Conservation (phyloP, 2,329 filamentous ascomycete genomes). For the Periconia sp. region DNA sequence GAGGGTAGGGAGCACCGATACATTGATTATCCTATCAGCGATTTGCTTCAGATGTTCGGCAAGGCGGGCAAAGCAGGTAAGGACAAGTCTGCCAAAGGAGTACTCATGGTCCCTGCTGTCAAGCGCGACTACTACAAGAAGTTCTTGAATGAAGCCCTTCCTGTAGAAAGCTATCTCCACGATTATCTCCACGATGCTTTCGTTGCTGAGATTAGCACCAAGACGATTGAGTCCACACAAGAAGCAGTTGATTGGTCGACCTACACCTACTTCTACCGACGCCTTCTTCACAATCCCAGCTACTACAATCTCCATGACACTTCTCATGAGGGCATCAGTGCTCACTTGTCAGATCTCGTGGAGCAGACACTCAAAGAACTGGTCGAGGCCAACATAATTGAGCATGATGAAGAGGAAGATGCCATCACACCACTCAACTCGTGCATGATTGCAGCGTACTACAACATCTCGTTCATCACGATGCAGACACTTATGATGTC, state of each 20-base stretch:
- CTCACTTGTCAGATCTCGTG: slow-evolving; percentile 90
- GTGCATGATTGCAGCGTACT: slow-evolving; percentile 97
- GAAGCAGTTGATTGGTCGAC: slow-evolving; percentile 98
- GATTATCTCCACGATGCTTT: slow-evolving; percentile 93
- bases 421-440: slow-evolving; percentile 87
- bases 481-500: slow-evolving; percentile 99
- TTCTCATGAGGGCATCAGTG: slow-evolving; percentile 89
- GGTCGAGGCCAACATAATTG: slow-evolving; percentile 90
- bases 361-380: slow-evolving; percentile 91
- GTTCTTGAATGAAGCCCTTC: slow-evolving; percentile 93
- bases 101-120: slow-evolving; percentile 93
- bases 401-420: slow-evolving; percentile 87
- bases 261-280: slow-evolving; percentile 97
- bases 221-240: slow-evolving; percentile 91
- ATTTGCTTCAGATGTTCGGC: slow-evolving; percentile 97
- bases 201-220: slow-evolving; percentile 94
- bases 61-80: slow-evolving; percentile 79
- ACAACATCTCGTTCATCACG: slow-evolving; percentile 98
- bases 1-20: slow-evolving; percentile 97
- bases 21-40: slow-evolving; percentile 91
- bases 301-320: slow-evolving; percentile 91
- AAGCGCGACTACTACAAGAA: slow-evolving; percentile 99
- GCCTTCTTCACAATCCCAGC: slow-evolving; percentile 90
- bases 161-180: slow-evolving; percentile 91
- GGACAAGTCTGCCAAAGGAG: slow-evolving; percentile 81